Base-by-base conservation (phyloP, 75 land plant species). In the Chamaecyparis obtusa region DNA sequence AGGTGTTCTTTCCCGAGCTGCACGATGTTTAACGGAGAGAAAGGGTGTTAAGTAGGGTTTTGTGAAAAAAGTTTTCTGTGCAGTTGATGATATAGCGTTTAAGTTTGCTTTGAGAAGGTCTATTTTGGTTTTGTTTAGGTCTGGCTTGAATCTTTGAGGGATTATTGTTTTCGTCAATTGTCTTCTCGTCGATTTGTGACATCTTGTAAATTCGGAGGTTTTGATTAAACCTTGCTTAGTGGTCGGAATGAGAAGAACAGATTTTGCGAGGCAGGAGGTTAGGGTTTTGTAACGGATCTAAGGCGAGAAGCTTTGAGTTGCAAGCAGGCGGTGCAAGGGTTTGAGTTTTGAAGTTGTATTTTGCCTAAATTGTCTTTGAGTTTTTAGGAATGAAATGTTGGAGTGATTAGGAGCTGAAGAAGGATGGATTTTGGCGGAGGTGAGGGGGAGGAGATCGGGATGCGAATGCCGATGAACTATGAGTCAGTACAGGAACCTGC, bases 391-490 rank as follows among this genome's bases (percentile, higher is more conserved):
- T 57, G 24, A 57, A 21, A 57, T 64, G 27, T 64, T 64, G 8
- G 9, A 24, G 69, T 24, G 27, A 24, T 24, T 24, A 64, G 9
- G 69, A 24, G 30, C 6, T 24, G 37, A 6, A 33, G 4, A 7
- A 72, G 76, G 76, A 74, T 74, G 76, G 76, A 74, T 11, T 74
- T 74, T 32, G 76, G 76, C 9, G 76, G 76, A 11, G 9, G 32
- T 9, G 76, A 72, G 11, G 76, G 14, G 37, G 76, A 74, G 15
- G 76, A 33, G 13, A 74, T 74, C 14, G 16, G 76, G 60, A 89
- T 89, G 90, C 90, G 84, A 87, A 89, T 89, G 67, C 30, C 90
- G 16, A 84, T 83, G 37, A 82, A 51, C 89, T 89, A 30, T 69
- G 90, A 83, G 44, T 71, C 84, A 30, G 76, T 87, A 41, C 90